Base-by-base conservation (phyloP, 345 rosid genomes). In the Acer negundo region DNA sequence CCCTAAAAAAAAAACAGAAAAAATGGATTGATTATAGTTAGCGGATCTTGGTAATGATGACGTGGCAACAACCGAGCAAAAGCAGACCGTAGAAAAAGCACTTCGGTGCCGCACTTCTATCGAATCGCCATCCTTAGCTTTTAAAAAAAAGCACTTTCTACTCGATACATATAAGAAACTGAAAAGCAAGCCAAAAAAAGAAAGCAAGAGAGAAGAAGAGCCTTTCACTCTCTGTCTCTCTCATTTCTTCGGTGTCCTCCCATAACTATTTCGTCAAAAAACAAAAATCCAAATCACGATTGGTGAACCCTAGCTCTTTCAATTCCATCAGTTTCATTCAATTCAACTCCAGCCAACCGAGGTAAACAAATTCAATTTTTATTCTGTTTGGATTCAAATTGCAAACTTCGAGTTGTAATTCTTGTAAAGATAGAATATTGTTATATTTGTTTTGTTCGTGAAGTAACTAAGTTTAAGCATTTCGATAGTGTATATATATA, bases 11-110 rank as follows among this genome's bases (percentile, higher is more conserved):
- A 56, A 56, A 56, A 17, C 10, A 17, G 2, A 9, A 56, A 56
- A 56, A 17, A 59, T 0, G 0, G 63, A 59, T 58, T 58, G 38
- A 58, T 59, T 22, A 4, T 59, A 46, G 3, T 59, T 7, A 20
- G 26, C 7, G 62, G n/a, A 58, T 58, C 62, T 7, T 4, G 26
- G 19, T 28, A 26, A 4, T 6, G 61, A 0, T 46, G 61, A 74
- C 69, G 69, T 74, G 77, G 77, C 61, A 17, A 17, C 69, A 16
- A 62, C 42, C 76, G 13, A 24, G 22, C 44, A 42, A 73, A 12
- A 10, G 69, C n/a, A 22, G 44, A 73, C 63, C 58, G 46, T 63
- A 1, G 35, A 58, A 38, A 59, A 59, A 17, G 76, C 13, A 61
- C 3, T 24, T 22, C 16, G 3, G 67, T 61, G 76, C 55, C 67